These are phyloP conservation scores for Metarhizium robertsii DNA, from an alignment of 2,329 filamentous ascomycete genomes.

Conservation along the genomic window DNA sequence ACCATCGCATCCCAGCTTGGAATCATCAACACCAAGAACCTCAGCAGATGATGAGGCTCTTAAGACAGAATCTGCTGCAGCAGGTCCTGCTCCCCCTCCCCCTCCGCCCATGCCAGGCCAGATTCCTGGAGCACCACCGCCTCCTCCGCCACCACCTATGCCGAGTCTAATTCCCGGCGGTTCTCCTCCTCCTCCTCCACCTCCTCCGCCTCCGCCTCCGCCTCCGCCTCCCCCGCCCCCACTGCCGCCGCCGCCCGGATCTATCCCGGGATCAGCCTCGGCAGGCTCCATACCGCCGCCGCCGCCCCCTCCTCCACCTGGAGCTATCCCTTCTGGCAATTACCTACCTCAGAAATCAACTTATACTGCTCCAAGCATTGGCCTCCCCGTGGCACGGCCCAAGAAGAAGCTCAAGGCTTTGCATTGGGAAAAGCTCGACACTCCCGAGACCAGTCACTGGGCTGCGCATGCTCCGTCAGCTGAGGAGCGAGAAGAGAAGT, in stretches of 20 bases:
- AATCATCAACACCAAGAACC: constrained; percentile 60
- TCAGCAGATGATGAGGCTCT: constrained; percentile 51
- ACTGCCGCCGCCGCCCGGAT: no score
- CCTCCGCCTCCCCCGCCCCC: no score
- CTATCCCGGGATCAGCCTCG: constrained; percentile 27
- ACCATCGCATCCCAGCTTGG: constrained; percentile 65
- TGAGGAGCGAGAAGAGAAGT: constrained; percentile 89
- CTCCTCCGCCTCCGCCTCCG: constrained; percentile 19
- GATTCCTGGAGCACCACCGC: constrained; percentile 13
- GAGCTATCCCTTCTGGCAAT: constrained; percentile 57
- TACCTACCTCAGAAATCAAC: constrained; percentile 60
- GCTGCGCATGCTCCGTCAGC: constrained; percentile 76
- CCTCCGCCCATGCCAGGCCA: constrained; percentile 27
- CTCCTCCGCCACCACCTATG: constrained; percentile 36
- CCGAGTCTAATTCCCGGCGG: constrained; percentile 18
- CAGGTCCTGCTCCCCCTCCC: constrained; percentile 6
- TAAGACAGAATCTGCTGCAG: constrained; percentile 45
- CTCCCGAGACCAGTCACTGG: constrained; percentile 87
- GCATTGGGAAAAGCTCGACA: constrained; percentile 98
- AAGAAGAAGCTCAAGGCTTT: constrained; percentile 99
- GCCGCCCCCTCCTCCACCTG: constrained; percentile 56
- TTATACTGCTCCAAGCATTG: constrained; percentile 46
- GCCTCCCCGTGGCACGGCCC: constrained; percentile 72
- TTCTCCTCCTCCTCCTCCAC: constrained; percentile 26
- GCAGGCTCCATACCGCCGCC: constrained; percentile 17